These are phyloP conservation scores for Coniferiporia weirii DNA, from an alignment of 1,284 basidiomycete species.

Conservation along the genomic window DNA sequence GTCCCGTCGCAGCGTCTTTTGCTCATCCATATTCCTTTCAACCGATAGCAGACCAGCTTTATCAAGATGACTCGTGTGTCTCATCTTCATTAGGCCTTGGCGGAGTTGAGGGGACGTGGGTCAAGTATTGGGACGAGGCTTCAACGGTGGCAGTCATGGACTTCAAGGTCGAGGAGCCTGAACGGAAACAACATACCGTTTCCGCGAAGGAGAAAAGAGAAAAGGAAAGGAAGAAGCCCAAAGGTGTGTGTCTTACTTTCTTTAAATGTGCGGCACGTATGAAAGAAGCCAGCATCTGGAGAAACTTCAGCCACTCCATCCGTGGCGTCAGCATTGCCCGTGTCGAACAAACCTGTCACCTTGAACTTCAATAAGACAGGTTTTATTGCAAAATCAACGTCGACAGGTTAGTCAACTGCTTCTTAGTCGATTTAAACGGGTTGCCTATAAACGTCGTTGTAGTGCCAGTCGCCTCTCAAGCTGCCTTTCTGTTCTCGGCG, in stretches of 20 bases:
- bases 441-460: constrained; percentile 4
- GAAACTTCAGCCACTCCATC: constrained; percentile 28
- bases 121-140: constrained; percentile 79
- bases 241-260: not conserved
- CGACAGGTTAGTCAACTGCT: not conserved
- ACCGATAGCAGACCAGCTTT: constrained; percentile 63
- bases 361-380: constrained; percentile 60
- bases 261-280: not conserved
- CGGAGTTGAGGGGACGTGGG: constrained; percentile 64
- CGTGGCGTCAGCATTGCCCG: constrained; percentile 58
- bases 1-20: constrained; percentile 83
- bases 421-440: not conserved
- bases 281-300: constrained; percentile 7
- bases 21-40: constrained; percentile 84
- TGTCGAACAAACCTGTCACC: constrained; percentile 74
- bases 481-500: constrained; percentile 39
- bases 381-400: not conserved
- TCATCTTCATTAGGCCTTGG: constrained; percentile 59
- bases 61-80: constrained; percentile 70
- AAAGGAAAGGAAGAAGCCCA: constrained; percentile 57
- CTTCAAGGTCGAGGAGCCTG: constrained; percentile 71
- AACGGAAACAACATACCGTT: constrained; percentile 31
- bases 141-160: constrained; percentile 67
- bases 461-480: constrained; percentile 24
- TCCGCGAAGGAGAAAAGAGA: constrained; percentile 52